Evolutionary conservation across 2,329 filamentous ascomycete genomes (phyloP).

Genomic region (Capronia epimyces): DNA sequence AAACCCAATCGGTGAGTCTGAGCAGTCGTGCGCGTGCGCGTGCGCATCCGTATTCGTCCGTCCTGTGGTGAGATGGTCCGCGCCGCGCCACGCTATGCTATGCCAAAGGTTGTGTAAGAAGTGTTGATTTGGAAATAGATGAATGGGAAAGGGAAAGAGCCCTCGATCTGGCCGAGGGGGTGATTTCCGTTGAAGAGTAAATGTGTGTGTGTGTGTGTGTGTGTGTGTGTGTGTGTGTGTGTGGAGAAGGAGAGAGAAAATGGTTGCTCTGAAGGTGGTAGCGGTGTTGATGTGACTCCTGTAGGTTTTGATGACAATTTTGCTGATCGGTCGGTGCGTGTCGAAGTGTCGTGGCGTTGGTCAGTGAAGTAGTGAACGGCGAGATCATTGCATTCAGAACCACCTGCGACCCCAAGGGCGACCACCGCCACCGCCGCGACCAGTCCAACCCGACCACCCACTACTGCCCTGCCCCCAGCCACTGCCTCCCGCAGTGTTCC

Average conservation of each 20-base stretch:
- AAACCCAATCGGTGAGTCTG: too few species aligned
- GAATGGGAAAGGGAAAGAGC: too few species aligned
- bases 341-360: not conserved
- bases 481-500: not conserved
- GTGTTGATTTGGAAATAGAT: not conserved
- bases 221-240: too few species aligned
- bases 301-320: too few species aligned
- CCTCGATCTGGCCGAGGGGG: too few species aligned
- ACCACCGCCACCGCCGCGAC: constrained; percentile 1
- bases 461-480: not conserved
- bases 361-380: not conserved
- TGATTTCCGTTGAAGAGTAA: too few species aligned
- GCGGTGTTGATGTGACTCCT: not conserved
- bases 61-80: too few species aligned
- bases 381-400: not conserved
- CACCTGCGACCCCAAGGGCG: not conserved
- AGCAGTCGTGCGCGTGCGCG: too few species aligned
- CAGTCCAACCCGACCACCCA: not conserved
- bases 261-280: not conserved
- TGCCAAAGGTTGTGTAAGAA: not conserved
- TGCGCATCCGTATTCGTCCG: too few species aligned
- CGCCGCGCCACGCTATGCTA: not conserved
- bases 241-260: too few species aligned
- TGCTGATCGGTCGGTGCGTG: too few species aligned
- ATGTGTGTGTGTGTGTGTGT: too few species aligned